Conservation (phyloP, 164 flowering plant genomes). For the Umbellularia californica region DNA sequence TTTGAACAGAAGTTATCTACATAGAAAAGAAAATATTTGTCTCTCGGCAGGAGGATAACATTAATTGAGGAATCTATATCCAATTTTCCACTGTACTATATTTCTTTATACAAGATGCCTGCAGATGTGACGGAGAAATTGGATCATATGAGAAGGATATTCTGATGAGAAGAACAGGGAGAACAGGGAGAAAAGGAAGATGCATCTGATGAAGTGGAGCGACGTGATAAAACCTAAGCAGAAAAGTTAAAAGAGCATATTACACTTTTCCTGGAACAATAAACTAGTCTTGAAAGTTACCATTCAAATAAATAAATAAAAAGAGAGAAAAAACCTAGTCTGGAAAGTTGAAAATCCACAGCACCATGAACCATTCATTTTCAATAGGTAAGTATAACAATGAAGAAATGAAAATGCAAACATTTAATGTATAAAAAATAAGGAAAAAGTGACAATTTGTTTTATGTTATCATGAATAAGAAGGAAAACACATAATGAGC, state of each 20-base stretch:
- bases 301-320: background rate
- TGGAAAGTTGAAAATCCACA: no score
- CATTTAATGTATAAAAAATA: background rate
- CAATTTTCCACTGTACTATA: background rate
- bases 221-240: background rate
- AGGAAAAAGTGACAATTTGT: background rate
- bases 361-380: background rate
- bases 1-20: background rate
- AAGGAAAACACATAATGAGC: constrained; percentile 2
- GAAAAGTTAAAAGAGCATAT: background rate
- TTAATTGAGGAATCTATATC: background rate
- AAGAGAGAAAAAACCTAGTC: background rate
- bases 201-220: background rate
- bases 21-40: background rate
- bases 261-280: background rate
- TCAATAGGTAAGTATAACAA: background rate
- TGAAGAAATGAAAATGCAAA: background rate
- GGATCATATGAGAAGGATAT: background rate
- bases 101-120: background rate
- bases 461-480: background rate
- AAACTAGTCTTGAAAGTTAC: background rate
- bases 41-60: background rate
- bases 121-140: background rate
- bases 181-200: background rate
- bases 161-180: background rate